Conservation (phyloP, 2,329 filamentous ascomycete species). For the Alternaria gansuensis region DNA sequence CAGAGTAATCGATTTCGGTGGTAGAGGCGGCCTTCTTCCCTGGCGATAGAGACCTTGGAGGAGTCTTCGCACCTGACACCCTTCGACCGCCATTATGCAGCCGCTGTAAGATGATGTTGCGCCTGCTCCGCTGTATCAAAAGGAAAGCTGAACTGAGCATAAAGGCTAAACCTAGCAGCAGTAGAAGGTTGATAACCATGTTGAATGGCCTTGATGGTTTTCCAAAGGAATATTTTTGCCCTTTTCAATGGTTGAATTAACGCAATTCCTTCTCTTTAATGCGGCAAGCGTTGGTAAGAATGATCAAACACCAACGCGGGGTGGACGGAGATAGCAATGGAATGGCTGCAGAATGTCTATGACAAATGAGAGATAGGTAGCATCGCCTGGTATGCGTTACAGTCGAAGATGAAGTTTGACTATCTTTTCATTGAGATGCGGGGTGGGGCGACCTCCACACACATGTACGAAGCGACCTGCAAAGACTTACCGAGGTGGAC, state of each 20-base stretch:
- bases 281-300: background rate
- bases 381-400: background rate
- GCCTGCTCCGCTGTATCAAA: conserved; percentile 50
- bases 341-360: background rate
- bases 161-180: conserved; percentile 47
- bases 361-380: background rate
- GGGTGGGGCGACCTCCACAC: conserved; percentile 27
- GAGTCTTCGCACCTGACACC: conserved; percentile 61
- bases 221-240: background rate
- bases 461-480: conserved; percentile 16
- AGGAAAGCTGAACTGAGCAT: conserved; percentile 37
- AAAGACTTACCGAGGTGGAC: too few species aligned
- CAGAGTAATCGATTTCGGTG: conserved; percentile 52
- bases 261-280: background rate
- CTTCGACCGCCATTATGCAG: conserved; percentile 54
- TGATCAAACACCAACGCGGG: background rate
- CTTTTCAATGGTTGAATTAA: background rate
- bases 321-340: background rate
- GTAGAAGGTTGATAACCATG: conserved; percentile 35
- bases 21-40: conserved; percentile 53
- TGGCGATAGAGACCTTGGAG: conserved; percentile 63
- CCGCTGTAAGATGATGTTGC: conserved; percentile 53
- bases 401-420: background rate
- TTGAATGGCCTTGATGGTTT: background rate
- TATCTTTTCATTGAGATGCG: conserved; percentile 25